Evolutionary conservation across 179 eudicot species (phyloP), one percentile per base, ranked within the genome.

Genomic region (Actinidia arguta): DNA sequence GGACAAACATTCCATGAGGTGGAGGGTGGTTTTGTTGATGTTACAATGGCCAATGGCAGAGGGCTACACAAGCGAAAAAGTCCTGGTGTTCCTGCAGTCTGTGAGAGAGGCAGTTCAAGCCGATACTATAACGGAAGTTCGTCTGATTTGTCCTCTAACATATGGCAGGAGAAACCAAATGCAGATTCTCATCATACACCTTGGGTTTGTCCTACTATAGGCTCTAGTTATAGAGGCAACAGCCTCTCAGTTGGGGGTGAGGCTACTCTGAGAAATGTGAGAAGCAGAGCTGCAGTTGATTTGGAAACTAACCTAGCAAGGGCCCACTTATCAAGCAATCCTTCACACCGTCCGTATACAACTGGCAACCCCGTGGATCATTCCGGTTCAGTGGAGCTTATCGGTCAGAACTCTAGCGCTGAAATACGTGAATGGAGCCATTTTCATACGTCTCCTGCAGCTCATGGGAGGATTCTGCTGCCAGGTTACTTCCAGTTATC

Each of bases 41-140:
- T 83, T 25, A 24, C 89, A 70, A 68, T 84, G 69, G 85, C 89
- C 73, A 90, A 81, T 89, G 87, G 88, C 36, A 83, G 94, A 83
- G 92, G 90, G 44, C 85, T 89, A 66, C 90, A 84, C 86, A 95
- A 95, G 87, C 87, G 96, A 50, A 95, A 95, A 88, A 91, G 94
- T 85, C 94, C 95, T 52, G 90, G 89, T 61, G 84, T 87, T 85
- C 94, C 94, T 52, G 90, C 88, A 55, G 84, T 87, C 42, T 67
- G 67, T 79, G 92, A 92, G 74, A 84, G 90, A 79, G 95, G 92
- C 69, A 88, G 92, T 81, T 78, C 94, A 62, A 92, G 92, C 83
- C 83, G 93, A 86, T 89, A 87, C 74, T 90, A 85, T 47, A 83
- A 83, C 51, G 95, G 94, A 83, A 88, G 91, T 85, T 92, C 98